Evolutionary conservation across 768 basidiomycete genomes (phyloP), one percentile per base, ranked within the genome.

Genomic region (Lactifluus echinatus): DNA sequence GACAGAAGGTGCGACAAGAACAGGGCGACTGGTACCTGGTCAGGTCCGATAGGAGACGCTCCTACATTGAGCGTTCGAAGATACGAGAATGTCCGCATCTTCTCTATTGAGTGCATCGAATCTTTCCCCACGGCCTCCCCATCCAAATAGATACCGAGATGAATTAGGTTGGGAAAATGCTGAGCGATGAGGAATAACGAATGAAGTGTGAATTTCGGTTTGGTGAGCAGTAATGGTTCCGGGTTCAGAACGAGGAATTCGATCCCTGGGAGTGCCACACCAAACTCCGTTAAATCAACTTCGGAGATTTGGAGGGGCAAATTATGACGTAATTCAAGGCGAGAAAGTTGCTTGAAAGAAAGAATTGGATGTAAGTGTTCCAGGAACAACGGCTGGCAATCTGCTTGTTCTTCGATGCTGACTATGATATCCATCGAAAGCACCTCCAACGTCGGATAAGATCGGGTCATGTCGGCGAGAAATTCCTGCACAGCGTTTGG

Each of bases 321-420:
- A 19, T 62, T 63, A 48, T 63, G 62, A n/a, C 60, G 60, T 42
- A 63, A 36, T 31, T 63, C 62, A 4, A 63, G 62, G 36, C 23
- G 48, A 29, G 21, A n/a, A 37, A 63, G 62, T 23, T 50, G 50
- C 28, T 33, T 40, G 37, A 63, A 55, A 7, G 62, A 61, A 39
- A 63, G 52, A 48, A 61, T 39, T n/a, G 62, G 55, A 12, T 24
- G 44, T 29, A 63, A 17, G 29, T 56, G 51, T 34, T 55, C 60
- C 26, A 34, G 37, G 8, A 34, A 50, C 24, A 63, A 26, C 14
- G 49, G 31, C 37, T 57, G 43, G 53, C 55, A 54, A 29, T 7
- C 33, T 11, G 17, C 48, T 44, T 61, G 60, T 2, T 54, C 39
- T 5, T 28, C 46, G 4, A 53, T 37, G 21, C 8, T 7, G 43